Percentiles rank a stretch among this genome's conserved stretches.
These are phyloP conservation scores for Fusarium multiceps DNA, from an alignment of 2,329 filamentous ascomycete species.

Conservation along the genomic window DNA sequence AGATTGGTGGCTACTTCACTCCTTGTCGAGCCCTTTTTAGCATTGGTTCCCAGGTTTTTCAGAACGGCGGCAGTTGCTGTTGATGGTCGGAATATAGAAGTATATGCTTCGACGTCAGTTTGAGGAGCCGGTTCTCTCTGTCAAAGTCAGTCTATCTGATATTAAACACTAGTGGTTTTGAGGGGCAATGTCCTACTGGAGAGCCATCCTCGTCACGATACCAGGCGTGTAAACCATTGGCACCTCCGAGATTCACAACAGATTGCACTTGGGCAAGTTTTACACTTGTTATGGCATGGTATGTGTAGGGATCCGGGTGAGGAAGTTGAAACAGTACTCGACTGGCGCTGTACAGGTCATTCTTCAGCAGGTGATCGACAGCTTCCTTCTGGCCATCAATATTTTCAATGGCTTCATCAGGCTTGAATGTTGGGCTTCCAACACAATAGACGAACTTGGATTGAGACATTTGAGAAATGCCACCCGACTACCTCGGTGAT, in stretches of 20 bases:
- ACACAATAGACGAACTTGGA: constrained; percentile 55
- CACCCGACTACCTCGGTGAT: not conserved
- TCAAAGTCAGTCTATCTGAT: constrained; percentile 23
- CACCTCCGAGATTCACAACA: constrained; percentile 56
- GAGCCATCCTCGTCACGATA: constrained; percentile 55
- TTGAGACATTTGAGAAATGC: constrained; percentile 43
- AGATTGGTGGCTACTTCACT: constrained; percentile 67
- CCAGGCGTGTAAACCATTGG: constrained; percentile 62
- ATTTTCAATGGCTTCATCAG: constrained; percentile 55
- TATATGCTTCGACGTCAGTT: constrained; percentile 73
- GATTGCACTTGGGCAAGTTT: constrained; percentile 61
- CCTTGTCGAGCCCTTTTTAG: constrained; percentile 71
- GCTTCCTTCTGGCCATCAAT: constrained; percentile 52
- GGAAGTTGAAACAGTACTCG: constrained; percentile 58
- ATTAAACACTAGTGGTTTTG: not conserved
- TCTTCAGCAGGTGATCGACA: constrained; percentile 52
- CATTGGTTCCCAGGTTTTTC: constrained; percentile 71
- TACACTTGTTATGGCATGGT: constrained; percentile 64
- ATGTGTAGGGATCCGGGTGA: constrained; percentile 59
- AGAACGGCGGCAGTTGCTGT: constrained; percentile 71
- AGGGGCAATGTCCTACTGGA: constrained; percentile 44
- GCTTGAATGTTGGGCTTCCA: constrained; percentile 58
- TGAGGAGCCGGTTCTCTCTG: constrained; percentile 61
- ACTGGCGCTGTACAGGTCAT: constrained; percentile 60
- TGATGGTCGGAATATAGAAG: constrained; percentile 71